Base-by-base conservation (phyloP, 2,329 filamentous ascomycete species). In the Cordyceps pruinosa region DNA sequence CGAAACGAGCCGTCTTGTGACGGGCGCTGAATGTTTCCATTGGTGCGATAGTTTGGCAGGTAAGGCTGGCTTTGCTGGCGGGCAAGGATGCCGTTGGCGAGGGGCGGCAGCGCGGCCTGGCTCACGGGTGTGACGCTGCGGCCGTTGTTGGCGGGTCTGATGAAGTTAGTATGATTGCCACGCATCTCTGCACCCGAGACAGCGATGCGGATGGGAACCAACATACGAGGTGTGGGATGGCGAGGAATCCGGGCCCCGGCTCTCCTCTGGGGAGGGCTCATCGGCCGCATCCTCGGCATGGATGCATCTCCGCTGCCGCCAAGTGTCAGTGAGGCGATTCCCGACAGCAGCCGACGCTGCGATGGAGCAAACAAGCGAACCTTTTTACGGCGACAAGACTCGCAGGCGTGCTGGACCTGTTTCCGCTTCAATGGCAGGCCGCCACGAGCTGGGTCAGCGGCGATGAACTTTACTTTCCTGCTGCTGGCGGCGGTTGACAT, bases 381-480 rank as follows among this genome's bases (percentile, higher is more conserved):
- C 73, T 84, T 84, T 60, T 77, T 77, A 49, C 75, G 77, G 5
- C 82, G 77, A 61, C 82, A 85, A 2, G 72, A 68, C 0, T 74
- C 71, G 60, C 82, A 85, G 5, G 82, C 82, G 30, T 83, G 80
- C 58, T 77, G 75, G 23, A 83, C 80, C 64, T 85, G 82, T 61
- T 81, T 81, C 51, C 82, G 72, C 70, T 85, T 85, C 56, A 81
- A 71, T 5, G 81, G 81, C 58, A 83, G 68, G 19, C 80, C 81
- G 47, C 72, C 72, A 17, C 72, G 66, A 25, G 72, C 72, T 6
- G 73, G 72, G 66, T 84, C 79, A 13, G 80, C 78, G 54, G 75
- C 79, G 58, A 85, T 77, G 65, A 84, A 85, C 64, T 77, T 82
- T 67, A 84, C 79, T 56, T 69, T 60, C 58, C 59, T 63, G 28